Evolutionary conservation across 2,329 filamentous ascomycete species (phyloP), one percentile per base, ranked within the genome.

Genomic region (Penicillium glabrum): DNA sequence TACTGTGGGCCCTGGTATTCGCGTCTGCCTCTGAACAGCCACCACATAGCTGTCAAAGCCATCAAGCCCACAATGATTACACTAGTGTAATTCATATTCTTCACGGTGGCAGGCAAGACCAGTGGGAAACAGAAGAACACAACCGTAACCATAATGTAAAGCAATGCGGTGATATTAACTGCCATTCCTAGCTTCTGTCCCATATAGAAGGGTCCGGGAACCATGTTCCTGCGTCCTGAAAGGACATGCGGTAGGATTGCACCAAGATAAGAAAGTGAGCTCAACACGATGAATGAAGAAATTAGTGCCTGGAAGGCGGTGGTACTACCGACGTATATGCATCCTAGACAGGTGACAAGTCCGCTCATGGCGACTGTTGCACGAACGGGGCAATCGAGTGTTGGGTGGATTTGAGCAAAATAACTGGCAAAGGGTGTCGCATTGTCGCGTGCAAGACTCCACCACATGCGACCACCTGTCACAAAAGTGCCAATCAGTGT

Each of bases 231-330:
- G 10, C 81, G 71, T 0, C 74, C 64, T 0, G 78, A 80, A 0
- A 85, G 57, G 1, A 86, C 71, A 59, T 85, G 80, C 0, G 83
- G 83, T 1, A 89, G 71, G 53, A 90, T 86, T 7, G 86, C 85
- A 0, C 84, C 83, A 3, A 88, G 75, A 67, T 87, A 90, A 0
- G 83, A 86, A 10, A 82, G 66, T 0, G 81, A 81, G 3, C 76
- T 75, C 0, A 86, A 75, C 14, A 86, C 77, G 51, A 84, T 79
- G 67, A 84, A 86, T 0, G 78, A 81, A 10, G 85, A 85, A 8
- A 89, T 82, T 26, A 90, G 83, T 0, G 87, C 87, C 43, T 83
- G 82, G 73, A 90, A 90, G 0, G 88, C 88, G 0, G 85, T 87
- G 1, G 79, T 81, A 58, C 79, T 85, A n/a, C 83, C 87, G 1